A percentile compares a stretch with the other conserved stretches of the same genome.
Evolutionary conservation across 2,329 filamentous ascomycete species (phyloP).

Genomic region (Alternaria hordeiaustralica): DNA sequence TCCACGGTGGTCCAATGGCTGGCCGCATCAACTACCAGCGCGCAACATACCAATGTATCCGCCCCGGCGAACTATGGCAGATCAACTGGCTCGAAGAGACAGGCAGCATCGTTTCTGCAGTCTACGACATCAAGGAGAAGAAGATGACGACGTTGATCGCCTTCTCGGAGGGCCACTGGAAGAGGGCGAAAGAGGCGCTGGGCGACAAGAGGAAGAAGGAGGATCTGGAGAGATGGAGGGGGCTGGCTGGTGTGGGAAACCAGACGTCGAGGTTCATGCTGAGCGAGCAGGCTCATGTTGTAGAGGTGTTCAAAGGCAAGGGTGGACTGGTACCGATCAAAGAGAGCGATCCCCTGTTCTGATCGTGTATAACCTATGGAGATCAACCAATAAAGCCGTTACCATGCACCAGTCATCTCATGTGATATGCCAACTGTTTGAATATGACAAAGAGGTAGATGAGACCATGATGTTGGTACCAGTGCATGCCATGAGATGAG

Average conservation of each 20-base stretch:
- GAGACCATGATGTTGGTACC: neutral
- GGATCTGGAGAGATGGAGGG: constrained; percentile 61
- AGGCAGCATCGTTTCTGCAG: constrained; percentile 62
- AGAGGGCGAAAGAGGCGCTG: constrained; percentile 57
- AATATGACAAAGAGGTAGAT: neutral
- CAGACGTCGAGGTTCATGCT: constrained; percentile 61
- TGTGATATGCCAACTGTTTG: neutral
- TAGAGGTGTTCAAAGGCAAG: constrained; percentile 58
- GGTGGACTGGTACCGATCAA: constrained; percentile 57
- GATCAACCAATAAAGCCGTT: neutral
- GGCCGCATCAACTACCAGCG: constrained; percentile 60
- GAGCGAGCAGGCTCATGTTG: constrained; percentile 61
- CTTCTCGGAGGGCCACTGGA: constrained; percentile 65
- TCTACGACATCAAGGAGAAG: constrained; percentile 61
- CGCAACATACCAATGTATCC: constrained; percentile 64
- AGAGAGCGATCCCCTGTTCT: constrained; percentile 28
- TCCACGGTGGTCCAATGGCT: constrained; percentile 64
- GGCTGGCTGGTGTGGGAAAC: constrained; percentile 56
- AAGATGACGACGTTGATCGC: constrained; percentile 61
- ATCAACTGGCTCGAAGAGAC: constrained; percentile 68
- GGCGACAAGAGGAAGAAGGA: constrained; percentile 62
- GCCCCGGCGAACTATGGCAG: constrained; percentile 65
- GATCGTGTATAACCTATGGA: neutral
- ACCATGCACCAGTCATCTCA: neutral
- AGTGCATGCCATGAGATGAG: neutral